These are phyloP conservation scores for Colletotrichum sp. DNA, from an alignment of 2,329 filamentous ascomycete genomes.

Conservation along the genomic window DNA sequence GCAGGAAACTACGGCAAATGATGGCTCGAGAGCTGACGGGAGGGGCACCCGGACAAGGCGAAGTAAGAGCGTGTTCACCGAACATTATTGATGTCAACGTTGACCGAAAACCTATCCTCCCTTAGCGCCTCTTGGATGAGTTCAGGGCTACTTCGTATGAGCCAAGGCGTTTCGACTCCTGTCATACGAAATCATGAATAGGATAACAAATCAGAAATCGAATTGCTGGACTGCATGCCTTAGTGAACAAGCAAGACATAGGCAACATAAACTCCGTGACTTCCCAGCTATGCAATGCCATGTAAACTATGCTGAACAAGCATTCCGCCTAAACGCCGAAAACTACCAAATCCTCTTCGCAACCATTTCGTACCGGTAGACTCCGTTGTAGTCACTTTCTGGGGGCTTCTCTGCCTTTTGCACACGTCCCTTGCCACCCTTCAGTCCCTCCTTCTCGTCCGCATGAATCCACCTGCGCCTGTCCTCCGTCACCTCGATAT, in stretches of 20 bases:
- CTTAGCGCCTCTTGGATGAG: not conserved
- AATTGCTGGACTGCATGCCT: not conserved
- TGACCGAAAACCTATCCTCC: not conserved
- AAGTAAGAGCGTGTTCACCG: not conserved
- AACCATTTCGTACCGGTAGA: slow-evolving; percentile 92
- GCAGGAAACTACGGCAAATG: not conserved
- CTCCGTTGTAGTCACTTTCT: slow-evolving; percentile 59
- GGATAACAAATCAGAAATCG: not conserved
- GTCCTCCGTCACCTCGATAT: slow-evolving; percentile 89
- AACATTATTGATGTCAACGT: not conserved
- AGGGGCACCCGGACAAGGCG: not conserved
- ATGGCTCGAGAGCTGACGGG: not conserved
- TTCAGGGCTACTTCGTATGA: not conserved
- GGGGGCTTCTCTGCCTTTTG: slow-evolving; percentile 60
- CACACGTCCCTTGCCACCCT: slow-evolving; percentile 56
- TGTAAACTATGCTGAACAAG: not conserved
- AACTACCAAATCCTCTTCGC: slow-evolving; percentile 92
- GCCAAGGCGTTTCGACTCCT: not conserved
- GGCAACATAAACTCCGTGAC: not conserved
- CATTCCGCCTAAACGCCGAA: not conserved
- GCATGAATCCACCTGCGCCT: slow-evolving; percentile 85
- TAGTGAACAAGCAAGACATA: not conserved
- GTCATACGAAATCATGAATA: not conserved
- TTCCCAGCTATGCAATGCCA: not conserved
- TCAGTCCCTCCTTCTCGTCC: slow-evolving; percentile 77